Conservation (phyloP, 768 basidiomycete species). For the Boletus patriciae region DNA sequence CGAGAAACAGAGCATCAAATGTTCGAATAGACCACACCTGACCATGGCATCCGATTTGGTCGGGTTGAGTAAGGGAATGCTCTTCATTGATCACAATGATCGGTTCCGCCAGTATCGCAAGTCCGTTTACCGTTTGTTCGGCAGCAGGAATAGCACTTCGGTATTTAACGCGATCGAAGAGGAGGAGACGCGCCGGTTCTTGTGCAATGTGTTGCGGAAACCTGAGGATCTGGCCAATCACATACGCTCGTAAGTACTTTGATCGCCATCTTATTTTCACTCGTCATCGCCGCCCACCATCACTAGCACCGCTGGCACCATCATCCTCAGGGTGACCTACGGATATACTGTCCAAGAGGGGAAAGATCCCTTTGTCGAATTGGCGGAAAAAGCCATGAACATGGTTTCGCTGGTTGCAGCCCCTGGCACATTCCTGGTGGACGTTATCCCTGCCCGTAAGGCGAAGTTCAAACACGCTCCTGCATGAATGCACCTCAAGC, state of each 20-base stretch:
- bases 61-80: slow-evolving; percentile 11
- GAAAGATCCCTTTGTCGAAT: slow-evolving; percentile 38
- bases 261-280: neutral
- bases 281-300: neutral
- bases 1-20: slow-evolving; percentile 54
- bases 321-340: slow-evolving; percentile 42
- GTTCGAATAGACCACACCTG: slow-evolving; percentile 35
- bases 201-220: slow-evolving; percentile 15
- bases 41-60: slow-evolving; percentile 22
- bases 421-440: slow-evolving; percentile 23
- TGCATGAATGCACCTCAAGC: neutral
- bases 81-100: slow-evolving; percentile 11
- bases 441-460: slow-evolving; percentile 23
- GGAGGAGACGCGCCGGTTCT: slow-evolving; percentile 18
- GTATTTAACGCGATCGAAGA: slow-evolving; percentile 20
- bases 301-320: slow-evolving; percentile 15
- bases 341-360: slow-evolving; percentile 39
- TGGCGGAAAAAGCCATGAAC: slow-evolving; percentile 26
- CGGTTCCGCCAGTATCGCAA: slow-evolving; percentile 18
- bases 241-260: slow-evolving; percentile 20
- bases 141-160: slow-evolving; percentile 8
- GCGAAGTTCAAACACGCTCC: no score
- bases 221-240: slow-evolving; percentile 20
- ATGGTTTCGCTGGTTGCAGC: slow-evolving; percentile 6
- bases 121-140: slow-evolving; percentile 4